Conservation (phyloP, 2,329 filamentous ascomycete species). For the Pseudohalonectria lignicola region DNA sequence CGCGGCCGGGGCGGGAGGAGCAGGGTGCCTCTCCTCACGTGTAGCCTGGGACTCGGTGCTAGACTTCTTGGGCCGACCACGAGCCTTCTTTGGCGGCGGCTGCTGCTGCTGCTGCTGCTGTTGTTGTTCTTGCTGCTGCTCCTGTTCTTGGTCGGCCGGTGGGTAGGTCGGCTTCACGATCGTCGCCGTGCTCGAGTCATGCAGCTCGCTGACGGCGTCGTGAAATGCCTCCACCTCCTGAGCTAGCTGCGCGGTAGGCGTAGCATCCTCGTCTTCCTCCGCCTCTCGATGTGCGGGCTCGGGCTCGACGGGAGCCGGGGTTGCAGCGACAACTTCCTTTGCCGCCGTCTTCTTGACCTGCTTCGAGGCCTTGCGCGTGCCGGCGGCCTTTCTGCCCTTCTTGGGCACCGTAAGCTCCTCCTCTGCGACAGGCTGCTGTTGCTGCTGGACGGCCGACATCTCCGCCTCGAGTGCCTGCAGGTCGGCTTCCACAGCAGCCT, state of each 20-base stretch:
- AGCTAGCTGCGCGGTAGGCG: not conserved
- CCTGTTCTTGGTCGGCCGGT: too few relatives aligned
- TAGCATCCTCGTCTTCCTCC: slow-evolving; percentile 8
- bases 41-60: too few relatives aligned
- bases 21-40: too few relatives aligned
- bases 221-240: slow-evolving; percentile 9
- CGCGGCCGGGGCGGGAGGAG: too few relatives aligned
- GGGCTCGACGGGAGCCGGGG: not conserved
- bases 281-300: slow-evolving; percentile 10
- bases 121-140: slow-evolving; percentile 1
- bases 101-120: slow-evolving; percentile 4
- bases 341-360: slow-evolving; percentile 38
- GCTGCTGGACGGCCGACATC: slow-evolving; percentile 25
- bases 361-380: slow-evolving; percentile 36
- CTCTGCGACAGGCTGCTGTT: slow-evolving; percentile 7
- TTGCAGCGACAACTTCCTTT: slow-evolving; percentile 17
- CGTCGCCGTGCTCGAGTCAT: slow-evolving; percentile 11
- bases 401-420: slow-evolving; percentile 34
- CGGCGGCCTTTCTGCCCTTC: slow-evolving; percentile 32
- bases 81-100: slow-evolving; percentile 14
- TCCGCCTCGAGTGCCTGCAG: slow-evolving; percentile 36
- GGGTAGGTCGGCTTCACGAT: too few relatives aligned
- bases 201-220: slow-evolving; percentile 12
- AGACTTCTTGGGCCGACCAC: slow-evolving; percentile 21
- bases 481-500: slow-evolving; percentile 39